Evolutionary conservation across 192 early-diverging fungal species (phyloP).

Genomic region (Mortierella claussenii): DNA sequence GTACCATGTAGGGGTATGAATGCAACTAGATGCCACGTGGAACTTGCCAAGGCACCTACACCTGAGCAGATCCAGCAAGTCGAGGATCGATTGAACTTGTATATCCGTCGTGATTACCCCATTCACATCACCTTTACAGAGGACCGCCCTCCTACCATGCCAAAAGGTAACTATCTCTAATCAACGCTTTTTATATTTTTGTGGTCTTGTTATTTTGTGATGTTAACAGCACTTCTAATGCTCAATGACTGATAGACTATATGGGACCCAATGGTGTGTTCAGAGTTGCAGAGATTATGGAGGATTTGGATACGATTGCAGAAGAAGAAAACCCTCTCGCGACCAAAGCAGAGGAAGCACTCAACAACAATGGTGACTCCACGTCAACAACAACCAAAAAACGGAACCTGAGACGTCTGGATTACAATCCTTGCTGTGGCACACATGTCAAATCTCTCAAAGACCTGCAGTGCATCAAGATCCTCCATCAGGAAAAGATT

Average conservation of each 20-base stretch:
- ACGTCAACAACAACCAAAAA: slow-evolving; percentile 10
- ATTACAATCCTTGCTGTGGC: slow-evolving; percentile 78
- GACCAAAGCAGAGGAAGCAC: background rate
- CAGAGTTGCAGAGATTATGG: slow-evolving; percentile 46
- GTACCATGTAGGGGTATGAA: slow-evolving; percentile 60
- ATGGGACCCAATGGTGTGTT: slow-evolving; percentile 50
- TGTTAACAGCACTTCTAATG: background rate
- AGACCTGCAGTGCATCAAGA: slow-evolving; percentile 73
- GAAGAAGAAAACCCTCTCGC: slow-evolving; percentile 29
- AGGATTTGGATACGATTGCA: slow-evolving; percentile 45
- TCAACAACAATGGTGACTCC: background rate
- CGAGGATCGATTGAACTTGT: slow-evolving; percentile 64
- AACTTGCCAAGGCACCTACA: slow-evolving; percentile 62
- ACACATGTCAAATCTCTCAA: slow-evolving; percentile 70
- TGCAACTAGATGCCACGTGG: slow-evolving; percentile 65
- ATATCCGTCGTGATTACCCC: slow-evolving; percentile 62
- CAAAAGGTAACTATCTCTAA: slow-evolving; percentile 49
- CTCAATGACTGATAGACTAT: slow-evolving; percentile 24
- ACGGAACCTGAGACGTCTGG: slow-evolving; percentile 60
- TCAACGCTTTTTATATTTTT: background rate
- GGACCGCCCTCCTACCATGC: slow-evolving; percentile 60
- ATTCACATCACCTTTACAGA: slow-evolving; percentile 61
- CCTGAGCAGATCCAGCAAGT: slow-evolving; percentile 57
- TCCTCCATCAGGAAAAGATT: slow-evolving; percentile 71
- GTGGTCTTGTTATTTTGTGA: background rate